Evolutionary conservation across 306 rosid species (phyloP).

Genomic region (Pachyrhizus erosus): DNA sequence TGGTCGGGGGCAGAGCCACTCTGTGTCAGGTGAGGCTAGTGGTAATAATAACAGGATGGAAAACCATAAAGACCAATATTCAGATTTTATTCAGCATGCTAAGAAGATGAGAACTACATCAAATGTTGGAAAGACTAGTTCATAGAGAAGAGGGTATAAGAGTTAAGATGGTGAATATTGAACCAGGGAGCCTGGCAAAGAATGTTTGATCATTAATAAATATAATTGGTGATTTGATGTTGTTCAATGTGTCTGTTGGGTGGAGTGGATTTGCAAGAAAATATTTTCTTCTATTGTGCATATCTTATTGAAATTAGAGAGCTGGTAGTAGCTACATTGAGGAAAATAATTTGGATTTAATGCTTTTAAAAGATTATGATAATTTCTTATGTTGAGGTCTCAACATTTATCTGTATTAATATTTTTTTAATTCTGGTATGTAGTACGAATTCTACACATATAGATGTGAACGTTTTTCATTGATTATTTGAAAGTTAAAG

Average conservation of each 20-base stretch:
- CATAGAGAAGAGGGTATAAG: conserved; percentile 48
- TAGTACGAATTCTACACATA: neutral
- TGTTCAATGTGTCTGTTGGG: conserved; percentile 13
- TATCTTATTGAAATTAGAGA: conserved; percentile 11
- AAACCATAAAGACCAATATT: conserved; percentile 47
- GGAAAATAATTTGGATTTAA: conserved; percentile 8
- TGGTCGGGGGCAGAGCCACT: conserved; percentile 30
- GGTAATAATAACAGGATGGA: conserved; percentile 26
- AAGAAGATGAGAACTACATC: conserved; percentile 54
- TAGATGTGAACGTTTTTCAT: neutral
- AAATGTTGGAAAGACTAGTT: conserved; percentile 39
- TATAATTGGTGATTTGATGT: neutral
- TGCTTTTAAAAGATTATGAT: neutral
- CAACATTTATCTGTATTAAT: conserved; percentile 2
- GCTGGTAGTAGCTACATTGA: neutral
- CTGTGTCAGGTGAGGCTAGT: conserved; percentile 24
- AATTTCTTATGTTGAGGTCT: neutral
- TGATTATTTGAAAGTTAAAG: neutral
- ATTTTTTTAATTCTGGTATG: neutral
- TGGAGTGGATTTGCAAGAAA: neutral
- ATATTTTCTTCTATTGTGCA: neutral
- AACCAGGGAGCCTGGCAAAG: neutral
- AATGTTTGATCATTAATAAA: neutral
- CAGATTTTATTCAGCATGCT: conserved; percentile 52
- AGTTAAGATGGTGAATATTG: neutral